Conservation (phyloP, 1,139 yeast species). For the Yamadazyma kanchanaburiensis region DNA sequence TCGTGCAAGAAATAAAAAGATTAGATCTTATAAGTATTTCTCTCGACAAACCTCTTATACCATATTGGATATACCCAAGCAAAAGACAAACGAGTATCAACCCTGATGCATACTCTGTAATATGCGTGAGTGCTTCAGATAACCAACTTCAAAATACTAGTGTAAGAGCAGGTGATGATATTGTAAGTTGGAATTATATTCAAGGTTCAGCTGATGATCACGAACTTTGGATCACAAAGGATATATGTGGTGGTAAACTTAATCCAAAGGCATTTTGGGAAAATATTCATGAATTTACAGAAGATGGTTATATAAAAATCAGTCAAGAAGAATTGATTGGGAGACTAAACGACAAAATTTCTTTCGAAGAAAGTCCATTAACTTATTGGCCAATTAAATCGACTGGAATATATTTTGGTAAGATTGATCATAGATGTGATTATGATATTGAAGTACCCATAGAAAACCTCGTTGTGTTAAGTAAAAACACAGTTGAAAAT, state of each 20-base stretch:
- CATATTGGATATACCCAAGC: slow-evolving; percentile 72
- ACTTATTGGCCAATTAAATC: slow-evolving; percentile 7
- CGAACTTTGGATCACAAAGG: slow-evolving; percentile 70
- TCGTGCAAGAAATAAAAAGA: slow-evolving; percentile 43
- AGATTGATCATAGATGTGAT: slow-evolving; percentile 15
- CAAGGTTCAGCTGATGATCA: slow-evolving; percentile 96
- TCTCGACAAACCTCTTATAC: slow-evolving; percentile 52
- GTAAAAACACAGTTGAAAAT: slow-evolving; percentile 17
- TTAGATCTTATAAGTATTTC: slow-evolving; percentile 35
- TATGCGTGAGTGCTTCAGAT: slow-evolving; percentile 62
- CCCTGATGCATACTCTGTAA: slow-evolving; percentile 17
- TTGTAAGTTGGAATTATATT: slow-evolving; percentile 46
- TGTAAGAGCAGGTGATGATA: slow-evolving; percentile 22
- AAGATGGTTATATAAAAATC: slow-evolving; percentile 32
- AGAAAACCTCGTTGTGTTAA: slow-evolving; percentile 28
- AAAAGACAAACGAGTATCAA: slow-evolving; percentile 3
- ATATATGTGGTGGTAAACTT: slow-evolving; percentile 35
- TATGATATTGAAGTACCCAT: no score
- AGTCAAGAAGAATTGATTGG: slow-evolving; percentile 20
- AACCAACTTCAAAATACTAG: slow-evolving; percentile 24
- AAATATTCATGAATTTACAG: slow-evolving; percentile 24
- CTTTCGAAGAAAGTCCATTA: slow-evolving; percentile 4
- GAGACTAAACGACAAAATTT: slow-evolving; percentile 10
- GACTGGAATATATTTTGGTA: slow-evolving; percentile 32
- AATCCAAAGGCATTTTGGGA: slow-evolving; percentile 61